A percentile compares a stretch with the other conserved stretches of the same genome.
Evolutionary conservation across 768 basidiomycete genomes (phyloP).

Genomic region (Phylloporus rhodoxanthus): DNA sequence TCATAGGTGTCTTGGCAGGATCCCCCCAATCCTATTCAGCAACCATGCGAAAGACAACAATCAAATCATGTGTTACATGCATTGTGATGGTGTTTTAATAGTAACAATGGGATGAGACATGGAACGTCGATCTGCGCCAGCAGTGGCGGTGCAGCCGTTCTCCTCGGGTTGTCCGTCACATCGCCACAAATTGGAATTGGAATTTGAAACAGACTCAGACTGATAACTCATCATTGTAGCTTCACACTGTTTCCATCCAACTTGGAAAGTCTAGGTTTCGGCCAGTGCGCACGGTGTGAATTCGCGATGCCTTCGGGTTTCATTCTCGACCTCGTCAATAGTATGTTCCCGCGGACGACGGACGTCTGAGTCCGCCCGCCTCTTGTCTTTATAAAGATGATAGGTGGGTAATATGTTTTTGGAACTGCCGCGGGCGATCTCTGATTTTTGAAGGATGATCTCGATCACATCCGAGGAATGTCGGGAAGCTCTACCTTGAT

Average conservation of each 20-base stretch:
- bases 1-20: too few species aligned
- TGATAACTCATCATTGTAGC: background rate
- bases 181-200: too few species aligned
- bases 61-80: background rate
- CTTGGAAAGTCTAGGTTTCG: background rate
- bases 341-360: constrained; percentile 15
- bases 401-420: background rate
- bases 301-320: background rate
- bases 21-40: too few species aligned
- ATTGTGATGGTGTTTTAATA: background rate
- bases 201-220: background rate
- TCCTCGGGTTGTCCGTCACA: background rate
- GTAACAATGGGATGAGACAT: background rate
- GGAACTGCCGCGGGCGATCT: constrained; percentile 1
- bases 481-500: background rate
- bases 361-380: background rate
- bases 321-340: background rate
- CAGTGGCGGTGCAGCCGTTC: background rate
- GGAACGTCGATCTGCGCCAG: background rate
- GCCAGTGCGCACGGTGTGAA: background rate
- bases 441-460: background rate
- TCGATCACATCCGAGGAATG: background rate
- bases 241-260: background rate
- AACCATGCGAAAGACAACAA: background rate
- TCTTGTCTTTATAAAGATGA: constrained; percentile 2